Evolutionary conservation across 2,329 filamentous ascomycete genomes (phyloP).

Genomic region (Teratosphaeriaceae sp.): DNA sequence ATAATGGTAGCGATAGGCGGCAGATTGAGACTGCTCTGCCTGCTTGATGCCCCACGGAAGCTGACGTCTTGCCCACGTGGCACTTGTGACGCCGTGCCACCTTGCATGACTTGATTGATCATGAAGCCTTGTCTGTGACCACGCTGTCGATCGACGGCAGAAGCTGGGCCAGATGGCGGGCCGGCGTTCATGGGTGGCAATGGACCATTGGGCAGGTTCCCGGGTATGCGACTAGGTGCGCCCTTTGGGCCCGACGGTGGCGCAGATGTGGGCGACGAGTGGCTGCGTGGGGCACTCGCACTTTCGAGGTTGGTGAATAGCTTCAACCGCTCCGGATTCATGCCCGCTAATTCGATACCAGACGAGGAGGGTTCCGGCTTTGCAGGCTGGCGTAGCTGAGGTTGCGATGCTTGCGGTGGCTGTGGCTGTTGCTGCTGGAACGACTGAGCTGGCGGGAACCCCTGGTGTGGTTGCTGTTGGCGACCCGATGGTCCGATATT

Average conservation of each 20-base stretch:
- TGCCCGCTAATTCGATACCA: constrained; percentile 18
- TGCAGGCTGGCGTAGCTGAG: too few relatives aligned
- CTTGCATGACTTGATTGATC: constrained; percentile 19
- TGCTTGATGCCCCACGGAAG: constrained; percentile 24
- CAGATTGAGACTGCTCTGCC: constrained; percentile 16
- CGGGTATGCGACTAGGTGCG: constrained; percentile 13
- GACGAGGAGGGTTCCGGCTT: constrained; percentile 14
- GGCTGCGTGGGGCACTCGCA: neutral
- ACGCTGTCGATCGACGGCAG: constrained; percentile 15
- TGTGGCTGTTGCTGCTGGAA: neutral
- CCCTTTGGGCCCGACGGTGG: constrained; percentile 25
- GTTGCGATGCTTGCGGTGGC: too few relatives aligned
- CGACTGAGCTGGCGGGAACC: too few relatives aligned
- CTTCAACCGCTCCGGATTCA: constrained; percentile 1
- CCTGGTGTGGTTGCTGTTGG: too few relatives aligned
- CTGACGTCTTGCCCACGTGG: constrained; percentile 20
- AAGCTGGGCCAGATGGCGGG: constrained; percentile 26
- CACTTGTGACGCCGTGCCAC: constrained; percentile 1
- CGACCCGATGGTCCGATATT: constrained; percentile 12
- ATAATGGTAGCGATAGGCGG: constrained; percentile 7
- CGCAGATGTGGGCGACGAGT: constrained; percentile 21
- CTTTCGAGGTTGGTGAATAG: constrained; percentile 5
- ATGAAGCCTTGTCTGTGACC: constrained; percentile 18
- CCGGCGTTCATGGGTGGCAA: constrained; percentile 17
- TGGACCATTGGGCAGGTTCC: constrained; percentile 24